Conservation (phyloP, 2,329 filamentous ascomycete genomes). For the Aspergillus sp. region DNA sequence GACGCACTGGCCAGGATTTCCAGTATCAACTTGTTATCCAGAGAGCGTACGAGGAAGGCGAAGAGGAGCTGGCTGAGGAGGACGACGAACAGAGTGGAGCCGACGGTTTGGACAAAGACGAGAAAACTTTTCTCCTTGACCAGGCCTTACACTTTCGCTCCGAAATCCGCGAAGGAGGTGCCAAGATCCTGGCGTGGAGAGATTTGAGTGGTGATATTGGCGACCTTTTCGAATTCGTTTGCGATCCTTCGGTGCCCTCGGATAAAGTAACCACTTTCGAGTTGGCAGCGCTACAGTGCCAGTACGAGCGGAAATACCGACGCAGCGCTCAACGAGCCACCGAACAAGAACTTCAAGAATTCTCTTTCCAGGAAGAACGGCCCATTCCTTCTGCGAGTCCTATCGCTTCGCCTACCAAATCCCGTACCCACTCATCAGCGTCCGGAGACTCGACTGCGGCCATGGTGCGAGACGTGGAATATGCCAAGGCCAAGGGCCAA, state of each 20-base stretch:
- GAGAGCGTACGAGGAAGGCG: conserved; percentile 94
- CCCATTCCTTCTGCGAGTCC: conserved; percentile 62
- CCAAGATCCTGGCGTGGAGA: conserved; percentile 89
- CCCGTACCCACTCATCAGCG: conserved; percentile 34
- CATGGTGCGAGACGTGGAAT: conserved; percentile 47
- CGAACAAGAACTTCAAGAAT: conserved; percentile 75
- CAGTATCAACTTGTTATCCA: conserved; percentile 98
- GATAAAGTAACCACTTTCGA: conserved; percentile 78
- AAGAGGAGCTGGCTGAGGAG: conserved; percentile 89
- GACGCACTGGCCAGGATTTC: conserved; percentile 89
- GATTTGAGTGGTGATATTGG: conserved; percentile 91
- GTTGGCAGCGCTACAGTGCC: conserved; percentile 81
- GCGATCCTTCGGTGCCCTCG: conserved; percentile 69
- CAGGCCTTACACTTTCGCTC: conserved; percentile 84
- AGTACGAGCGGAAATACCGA: conserved; percentile 95
- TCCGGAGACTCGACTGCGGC: conserved; percentile 43
- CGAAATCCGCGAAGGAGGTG: conserved; percentile 74
- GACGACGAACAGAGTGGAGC: conserved; percentile 77
- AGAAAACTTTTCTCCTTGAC: conserved; percentile 96
- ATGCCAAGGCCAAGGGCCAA: conserved; percentile 42
- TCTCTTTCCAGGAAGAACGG: conserved; percentile 69
- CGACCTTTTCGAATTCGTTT: conserved; percentile 98
- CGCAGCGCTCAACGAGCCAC: conserved; percentile 77
- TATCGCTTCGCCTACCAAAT: conserved; percentile 48
- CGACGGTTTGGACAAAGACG: conserved; percentile 88